Base-by-base conservation (phyloP, 2,329 filamentous ascomycete genomes). In the Fusarium buxicola region DNA sequence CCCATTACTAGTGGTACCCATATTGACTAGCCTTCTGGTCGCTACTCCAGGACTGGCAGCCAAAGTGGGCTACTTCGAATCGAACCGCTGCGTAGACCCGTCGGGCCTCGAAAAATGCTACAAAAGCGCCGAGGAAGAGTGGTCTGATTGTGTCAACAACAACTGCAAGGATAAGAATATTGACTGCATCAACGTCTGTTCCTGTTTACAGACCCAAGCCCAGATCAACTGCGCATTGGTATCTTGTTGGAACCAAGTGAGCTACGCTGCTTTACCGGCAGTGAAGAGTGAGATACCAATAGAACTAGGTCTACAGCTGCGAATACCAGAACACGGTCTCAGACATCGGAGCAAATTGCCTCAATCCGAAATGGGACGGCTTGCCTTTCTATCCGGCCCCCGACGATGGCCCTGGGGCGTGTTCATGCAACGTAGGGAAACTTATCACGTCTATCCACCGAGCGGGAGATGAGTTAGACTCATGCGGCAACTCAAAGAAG, bases 321-420 rank as follows among this genome's bases (percentile, higher is more conserved):
- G 47, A 47, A n/a, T 58, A 58, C 31, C 47, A 52, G 25, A 10
- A 28, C 12, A 52, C 47, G 12, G 47, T 41, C 8, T 25, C 16
- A 7, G 47, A 58, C 8, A 18, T 52, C 15, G 16, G 13, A 13
- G 16, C 11, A n/a, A 31, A 36, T n/a, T 58, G 54, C 40, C 4
- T 34, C 7, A 36, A 32, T 5, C 40, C 47, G 3, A 7, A 41
- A 15, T 31, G 39, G 7, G 35, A 51, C 4, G 24, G 27, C 9
- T n/a, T 58, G 8, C 47, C 47, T 11, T 58, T 58, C 18, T 47
- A 41, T n/a, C 47, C 47, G 8, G 21, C 54, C 3, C 54, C 47
- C 4, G 40, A 52, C 21, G 36, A 52, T 27, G 41, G 40, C 12
- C 54, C 47, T 15, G 47, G 34, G 3, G 12, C 47, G 4, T 58